Evolutionary conservation across 2,329 filamentous ascomycete genomes (phyloP), one percentile per base, ranked within the genome.

Genomic region (Hymenoscyphus salicellus): DNA sequence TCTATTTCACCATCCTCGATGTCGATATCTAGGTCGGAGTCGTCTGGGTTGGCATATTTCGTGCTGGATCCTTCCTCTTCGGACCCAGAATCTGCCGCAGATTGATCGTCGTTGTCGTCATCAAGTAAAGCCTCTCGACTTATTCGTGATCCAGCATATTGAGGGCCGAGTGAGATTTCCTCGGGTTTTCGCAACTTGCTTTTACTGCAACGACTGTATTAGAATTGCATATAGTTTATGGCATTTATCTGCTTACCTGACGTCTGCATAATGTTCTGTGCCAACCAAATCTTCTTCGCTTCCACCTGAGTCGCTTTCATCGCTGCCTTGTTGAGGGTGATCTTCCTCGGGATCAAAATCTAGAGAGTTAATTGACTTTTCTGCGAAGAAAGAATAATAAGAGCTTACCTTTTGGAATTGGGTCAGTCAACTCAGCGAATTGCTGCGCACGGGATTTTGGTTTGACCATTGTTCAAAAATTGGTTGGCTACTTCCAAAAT

Each of bases 191-290:
- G 87, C 70, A 97, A 80, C 75, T 91, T 94, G 79, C 90, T 95
- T 81, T 93, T 95, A 23, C 88, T 89, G 66, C 66, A 33, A 55
- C 38, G 63, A 65, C 11, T 14, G 20, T n/a, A n/a, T 61, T 38
- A 69, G 63, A 30, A 43, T 32, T 11, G 58, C 14, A 60, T 60
- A 30, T 6, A 10, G 30, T 33, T 20, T 1, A 59, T 30, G 55
- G 5, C 10, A 30, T 58, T 58, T 68, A 26, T 26, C 49, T 11
- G 61, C 81, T 63, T 79, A 89, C 83, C 89, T 90, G 36, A 97
- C 91, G 61, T 84, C 78, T 55, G 90, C 84, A 75, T 98, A 98
- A 76, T 98, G 94, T 72, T 97, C 94, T 36, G 93, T 90, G 23
- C 90, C 92, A 11, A 83, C 82, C 66, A 84, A 78, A 11, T 75